These are phyloP conservation scores for Abrus pulchellus DNA, from an alignment of 306 rosid species.

Conservation along the genomic window DNA sequence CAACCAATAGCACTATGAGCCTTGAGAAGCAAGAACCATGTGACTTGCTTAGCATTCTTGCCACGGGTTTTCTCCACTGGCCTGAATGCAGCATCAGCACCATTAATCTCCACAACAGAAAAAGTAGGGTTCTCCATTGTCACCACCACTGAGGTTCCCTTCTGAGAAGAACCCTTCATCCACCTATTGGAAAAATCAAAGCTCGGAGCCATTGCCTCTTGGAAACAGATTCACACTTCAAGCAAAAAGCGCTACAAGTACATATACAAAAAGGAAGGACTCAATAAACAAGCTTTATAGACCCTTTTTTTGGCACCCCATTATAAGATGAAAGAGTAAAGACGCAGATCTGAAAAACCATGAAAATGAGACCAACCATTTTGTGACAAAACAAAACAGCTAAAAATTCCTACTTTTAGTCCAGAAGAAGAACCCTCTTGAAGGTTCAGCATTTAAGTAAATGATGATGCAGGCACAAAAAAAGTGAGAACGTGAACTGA, in stretches of 20 bases:
- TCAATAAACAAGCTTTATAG: conserved; percentile 39
- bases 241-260: background rate
- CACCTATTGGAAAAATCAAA: conserved; percentile 70
- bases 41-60: conserved; percentile 77
- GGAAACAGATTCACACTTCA: conserved; percentile 18
- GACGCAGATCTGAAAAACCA: conserved; percentile 63
- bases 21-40: conserved; percentile 81
- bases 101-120: conserved; percentile 76
- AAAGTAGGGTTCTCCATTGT: conserved; percentile 78
- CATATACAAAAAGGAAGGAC: background rate
- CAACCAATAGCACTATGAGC: conserved; percentile 73
- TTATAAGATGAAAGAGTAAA: background rate
- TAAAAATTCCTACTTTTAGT: conserved; percentile 18
- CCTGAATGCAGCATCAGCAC: conserved; percentile 76
- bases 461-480: conserved; percentile 57
- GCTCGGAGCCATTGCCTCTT: conserved; percentile 68
- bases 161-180: conserved; percentile 56
- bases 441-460: conserved; percentile 46
- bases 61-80: conserved; percentile 72
- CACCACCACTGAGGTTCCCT: conserved; percentile 78
- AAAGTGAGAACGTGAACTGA: conserved; percentile 30
- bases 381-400: conserved; percentile 42
- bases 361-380: conserved; percentile 30
- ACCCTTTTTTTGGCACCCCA: conserved; percentile 16
- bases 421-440: conserved; percentile 43